Evolutionary conservation across 1,139 yeast species (phyloP).

Genomic region (Geotrichum macrosporum): DNA sequence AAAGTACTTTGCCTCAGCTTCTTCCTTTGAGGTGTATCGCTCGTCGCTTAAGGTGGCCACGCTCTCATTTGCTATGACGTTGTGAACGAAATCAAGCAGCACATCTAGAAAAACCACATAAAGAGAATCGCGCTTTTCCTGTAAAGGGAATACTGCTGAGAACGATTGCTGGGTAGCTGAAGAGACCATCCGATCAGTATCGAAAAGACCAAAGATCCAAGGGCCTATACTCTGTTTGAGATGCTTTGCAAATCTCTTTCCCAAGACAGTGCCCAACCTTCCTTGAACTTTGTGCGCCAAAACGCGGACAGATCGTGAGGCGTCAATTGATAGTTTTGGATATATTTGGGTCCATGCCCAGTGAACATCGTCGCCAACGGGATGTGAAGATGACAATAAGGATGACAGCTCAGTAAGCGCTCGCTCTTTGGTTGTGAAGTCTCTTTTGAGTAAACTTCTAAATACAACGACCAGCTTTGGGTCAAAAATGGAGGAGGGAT

Average conservation of each 20-base stretch:
- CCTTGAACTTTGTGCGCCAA: constrained; percentile 64
- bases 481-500: constrained; percentile 52
- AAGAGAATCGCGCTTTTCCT: constrained; percentile 53
- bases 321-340: constrained; percentile 71
- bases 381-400: constrained; percentile 27
- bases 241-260: constrained; percentile 60
- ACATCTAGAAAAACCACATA: constrained; percentile 58
- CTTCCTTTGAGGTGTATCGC: constrained; percentile 63
- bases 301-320: constrained; percentile 58
- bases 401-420: constrained; percentile 57
- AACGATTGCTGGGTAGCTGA: constrained; percentile 48
- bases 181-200: constrained; percentile 60
- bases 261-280: constrained; percentile 46
- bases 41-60: constrained; percentile 68
- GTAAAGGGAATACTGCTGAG: constrained; percentile 53
- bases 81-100: constrained; percentile 52
- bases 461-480: constrained; percentile 62
- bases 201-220: constrained; percentile 68
- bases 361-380: constrained; percentile 45
- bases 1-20: constrained; percentile 60
- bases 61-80: constrained; percentile 53
- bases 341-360: constrained; percentile 78
- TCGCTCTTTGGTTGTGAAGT: constrained; percentile 77
- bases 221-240: constrained; percentile 67
- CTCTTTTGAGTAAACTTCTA: constrained; percentile 72